Conservation (phyloP, 2,329 filamentous ascomycete species). For the Colletotrichum musae region DNA sequence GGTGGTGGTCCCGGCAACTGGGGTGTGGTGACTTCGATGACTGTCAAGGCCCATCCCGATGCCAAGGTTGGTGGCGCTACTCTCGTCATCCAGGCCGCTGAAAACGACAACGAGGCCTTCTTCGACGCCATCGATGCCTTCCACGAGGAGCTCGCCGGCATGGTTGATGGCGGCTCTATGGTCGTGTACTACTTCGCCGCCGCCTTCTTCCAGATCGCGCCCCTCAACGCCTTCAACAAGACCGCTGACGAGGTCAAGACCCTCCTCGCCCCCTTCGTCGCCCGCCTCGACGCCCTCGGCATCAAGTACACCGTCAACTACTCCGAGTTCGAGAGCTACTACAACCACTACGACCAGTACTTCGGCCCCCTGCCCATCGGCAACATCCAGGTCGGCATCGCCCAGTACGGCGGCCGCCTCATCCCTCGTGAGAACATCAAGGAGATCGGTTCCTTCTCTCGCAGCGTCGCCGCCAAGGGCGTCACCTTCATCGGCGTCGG, state of each 20-base stretch:
- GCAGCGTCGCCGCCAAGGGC: slow-evolving; percentile 40
- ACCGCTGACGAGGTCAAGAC: slow-evolving; percentile 56
- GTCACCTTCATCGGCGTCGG: slow-evolving; percentile 49
- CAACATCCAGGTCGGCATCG: slow-evolving; percentile 61
- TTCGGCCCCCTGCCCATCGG: slow-evolving; percentile 57
- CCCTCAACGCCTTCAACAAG: slow-evolving; percentile 63
- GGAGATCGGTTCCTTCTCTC: slow-evolving; percentile 40
- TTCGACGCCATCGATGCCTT: slow-evolving; percentile 51
- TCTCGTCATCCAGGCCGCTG: slow-evolving; percentile 49
- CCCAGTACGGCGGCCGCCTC: slow-evolving; percentile 46
- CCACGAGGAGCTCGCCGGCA: slow-evolving; percentile 55
- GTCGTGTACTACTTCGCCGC: slow-evolving; percentile 63
- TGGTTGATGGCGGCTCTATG: slow-evolving; percentile 66
- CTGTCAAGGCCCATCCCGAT: slow-evolving; percentile 52
- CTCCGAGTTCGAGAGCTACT: slow-evolving; percentile 48
- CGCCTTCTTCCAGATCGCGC: slow-evolving; percentile 61
- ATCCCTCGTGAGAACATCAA: slow-evolving; percentile 43
- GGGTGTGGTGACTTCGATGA: slow-evolving; percentile 58
- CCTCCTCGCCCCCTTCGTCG: slow-evolving; percentile 60
- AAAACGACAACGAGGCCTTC: slow-evolving; percentile 48
- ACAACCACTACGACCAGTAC: slow-evolving; percentile 60
- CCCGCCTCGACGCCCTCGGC: slow-evolving; percentile 53
- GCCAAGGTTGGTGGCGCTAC: slow-evolving; percentile 50
- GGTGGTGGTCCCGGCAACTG: slow-evolving; percentile 60
- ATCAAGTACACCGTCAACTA: slow-evolving; percentile 47